Evolutionary conservation across 2,329 filamentous ascomycete species (phyloP).

Genomic region (Epicoccum nigrum): DNA sequence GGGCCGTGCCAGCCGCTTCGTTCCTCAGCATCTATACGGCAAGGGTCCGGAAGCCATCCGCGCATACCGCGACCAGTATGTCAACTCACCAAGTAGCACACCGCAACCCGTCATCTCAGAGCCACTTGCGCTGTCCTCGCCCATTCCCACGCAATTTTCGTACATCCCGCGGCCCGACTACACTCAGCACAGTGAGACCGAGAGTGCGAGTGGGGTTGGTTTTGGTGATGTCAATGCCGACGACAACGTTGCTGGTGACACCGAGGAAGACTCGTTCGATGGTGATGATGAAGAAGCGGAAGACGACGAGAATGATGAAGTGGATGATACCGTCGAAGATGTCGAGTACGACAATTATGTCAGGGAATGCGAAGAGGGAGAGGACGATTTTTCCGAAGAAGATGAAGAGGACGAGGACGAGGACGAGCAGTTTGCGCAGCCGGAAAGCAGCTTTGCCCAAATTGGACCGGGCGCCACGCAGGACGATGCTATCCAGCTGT

Average conservation of each 20-base stretch:
- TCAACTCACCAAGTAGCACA: slow-evolving; percentile 21
- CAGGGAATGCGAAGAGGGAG: slow-evolving; percentile 20
- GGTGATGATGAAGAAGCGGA: slow-evolving; percentile 21
- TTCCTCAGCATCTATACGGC: slow-evolving; percentile 45
- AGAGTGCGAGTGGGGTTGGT: slow-evolving; percentile 18
- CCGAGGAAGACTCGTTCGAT: slow-evolving; percentile 15
- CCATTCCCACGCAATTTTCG: slow-evolving; percentile 30
- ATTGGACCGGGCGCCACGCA: slow-evolving; percentile 33
- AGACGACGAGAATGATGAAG: background rate
- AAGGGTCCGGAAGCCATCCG: slow-evolving; percentile 40
- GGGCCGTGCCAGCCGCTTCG: slow-evolving; percentile 41
- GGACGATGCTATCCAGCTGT: slow-evolving; percentile 45
- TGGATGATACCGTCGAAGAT: slow-evolving; percentile 7
- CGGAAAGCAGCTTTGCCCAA: slow-evolving; percentile 4
- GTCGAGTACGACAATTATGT: slow-evolving; percentile 6
- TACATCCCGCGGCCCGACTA: slow-evolving; percentile 20
- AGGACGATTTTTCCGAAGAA: slow-evolving; percentile 17
- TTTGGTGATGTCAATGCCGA: slow-evolving; percentile 14
- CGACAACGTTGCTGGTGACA: slow-evolving; percentile 17
- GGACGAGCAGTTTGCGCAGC: slow-evolving; percentile 11
- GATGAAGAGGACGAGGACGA: slow-evolving; percentile 3
- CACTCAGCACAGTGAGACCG: slow-evolving; percentile 19
- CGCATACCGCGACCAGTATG: slow-evolving; percentile 31
- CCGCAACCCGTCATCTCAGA: slow-evolving; percentile 24
- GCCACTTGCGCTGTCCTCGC: slow-evolving; percentile 31